Conservation (phyloP, 371 early-diverging fungal genomes). For the Mortierella sp. region DNA sequence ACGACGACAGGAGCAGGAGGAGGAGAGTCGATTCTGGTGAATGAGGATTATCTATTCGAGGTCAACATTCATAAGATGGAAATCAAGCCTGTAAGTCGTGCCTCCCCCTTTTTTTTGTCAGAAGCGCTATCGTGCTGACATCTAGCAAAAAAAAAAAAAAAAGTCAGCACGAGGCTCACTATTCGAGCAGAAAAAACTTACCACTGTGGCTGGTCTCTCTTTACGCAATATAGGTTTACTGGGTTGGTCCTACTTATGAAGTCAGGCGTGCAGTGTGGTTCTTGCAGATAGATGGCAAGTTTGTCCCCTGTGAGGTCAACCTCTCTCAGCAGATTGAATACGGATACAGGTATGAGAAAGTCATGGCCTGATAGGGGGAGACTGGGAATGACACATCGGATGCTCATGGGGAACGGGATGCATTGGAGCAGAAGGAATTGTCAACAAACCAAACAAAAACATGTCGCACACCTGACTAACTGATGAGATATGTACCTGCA, state of each 20-base stretch:
- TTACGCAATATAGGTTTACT: slow-evolving; percentile 69
- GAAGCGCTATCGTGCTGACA: no score
- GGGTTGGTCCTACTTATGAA: slow-evolving; percentile 87
- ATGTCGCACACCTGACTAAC: slow-evolving; percentile 1
- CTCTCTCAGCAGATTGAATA: slow-evolving; percentile 84
- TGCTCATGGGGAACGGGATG: slow-evolving; percentile 1
- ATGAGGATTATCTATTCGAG: slow-evolving; percentile 85
- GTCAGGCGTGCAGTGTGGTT: slow-evolving; percentile 90
- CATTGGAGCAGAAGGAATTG: background rate
- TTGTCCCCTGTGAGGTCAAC: slow-evolving; percentile 85
- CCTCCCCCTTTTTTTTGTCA: background rate
- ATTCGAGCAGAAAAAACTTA: background rate
- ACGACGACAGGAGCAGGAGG: background rate
- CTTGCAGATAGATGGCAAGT: slow-evolving; percentile 75
- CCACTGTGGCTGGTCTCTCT: background rate
- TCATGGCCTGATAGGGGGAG: background rate
- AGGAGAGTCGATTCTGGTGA: slow-evolving; percentile 61
- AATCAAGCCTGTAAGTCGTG: slow-evolving; percentile 68
- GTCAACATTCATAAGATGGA: slow-evolving; percentile 80
- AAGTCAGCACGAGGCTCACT: background rate
- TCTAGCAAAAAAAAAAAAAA: background rate
- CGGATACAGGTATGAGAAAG: slow-evolving; percentile 75
- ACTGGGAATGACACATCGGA: background rate
- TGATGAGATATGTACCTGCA: background rate
- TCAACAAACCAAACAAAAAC: background rate